Conservation (phyloP, 1,284 basidiomycete species). For the Trichosporon sp. region DNA sequence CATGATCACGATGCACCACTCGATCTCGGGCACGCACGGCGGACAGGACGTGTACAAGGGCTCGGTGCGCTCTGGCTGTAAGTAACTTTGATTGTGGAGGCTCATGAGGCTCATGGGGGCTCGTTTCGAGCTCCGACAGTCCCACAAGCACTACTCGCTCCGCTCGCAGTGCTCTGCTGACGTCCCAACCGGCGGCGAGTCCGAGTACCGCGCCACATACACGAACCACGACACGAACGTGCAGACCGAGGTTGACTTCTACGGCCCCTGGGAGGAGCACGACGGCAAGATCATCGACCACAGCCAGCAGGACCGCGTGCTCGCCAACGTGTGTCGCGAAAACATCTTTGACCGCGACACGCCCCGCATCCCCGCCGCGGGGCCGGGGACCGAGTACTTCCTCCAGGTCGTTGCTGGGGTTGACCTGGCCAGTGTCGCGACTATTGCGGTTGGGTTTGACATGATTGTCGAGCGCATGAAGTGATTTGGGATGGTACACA, state of each 20-base stretch:
- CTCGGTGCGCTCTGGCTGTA: slow-evolving; percentile 6
- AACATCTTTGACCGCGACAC: not conserved
- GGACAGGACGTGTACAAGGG: slow-evolving; percentile 11
- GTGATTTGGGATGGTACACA: not conserved
- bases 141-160: too few species aligned
- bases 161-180: not conserved
- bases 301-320: not conserved
- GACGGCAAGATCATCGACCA: slow-evolving; percentile 17
- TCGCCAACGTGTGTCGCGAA: not conserved
- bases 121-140: too few species aligned
- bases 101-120: too few species aligned
- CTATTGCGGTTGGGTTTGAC: slow-evolving; percentile 5
- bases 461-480: slow-evolving; percentile 7
- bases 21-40: slow-evolving; percentile 16
- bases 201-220: slow-evolving; percentile 7
- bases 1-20: slow-evolving; percentile 15
- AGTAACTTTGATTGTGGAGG: not conserved
- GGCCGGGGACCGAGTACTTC: slow-evolving; percentile 8
- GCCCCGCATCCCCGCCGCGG: not conserved
- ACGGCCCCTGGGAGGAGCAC: slow-evolving; percentile 16
- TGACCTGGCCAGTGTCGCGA: not conserved
- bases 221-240: slow-evolving; percentile 2
- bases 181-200: not conserved
- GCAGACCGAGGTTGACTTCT: slow-evolving; percentile 4
- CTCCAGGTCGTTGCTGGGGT: slow-evolving; percentile 10